Evolutionary conservation across 2,329 filamentous ascomycete genomes (phyloP), one percentile per base, ranked within the genome.

Genomic region (Apiospora marii): DNA sequence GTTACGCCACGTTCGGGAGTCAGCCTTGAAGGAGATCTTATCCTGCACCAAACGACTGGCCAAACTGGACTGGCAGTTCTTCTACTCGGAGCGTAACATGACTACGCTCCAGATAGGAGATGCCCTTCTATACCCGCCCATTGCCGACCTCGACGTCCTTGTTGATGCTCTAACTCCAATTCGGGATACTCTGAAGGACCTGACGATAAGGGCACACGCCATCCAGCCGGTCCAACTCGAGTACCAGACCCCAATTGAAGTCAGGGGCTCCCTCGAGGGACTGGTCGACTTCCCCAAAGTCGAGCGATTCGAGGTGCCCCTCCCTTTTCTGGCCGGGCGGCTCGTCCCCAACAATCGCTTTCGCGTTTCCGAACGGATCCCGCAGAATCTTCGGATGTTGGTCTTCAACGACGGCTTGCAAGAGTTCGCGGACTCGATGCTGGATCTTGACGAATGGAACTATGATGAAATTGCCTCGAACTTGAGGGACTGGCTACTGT

Each of bases 131-230:
- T 24, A 68, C 7, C 67, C 67, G 14, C 16, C 43, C 7, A 1
- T 68, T 34, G 67, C 43, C 43, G 67, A 68, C 67, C 67, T 68
- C 44, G 67, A 68, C 16, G 7, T 27, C 67, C 10, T 68, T 16
- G 43, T 68, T 43, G 67, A 68, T 48, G 67, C 67, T 22, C 43
- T 68, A 8, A 68, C 43, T 24, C 24, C 67, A 8, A 24, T 68
- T 16, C 43, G 27, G 16, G 43, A 30, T 22, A 68, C 67, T 16
- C 67, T 68, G 0, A 22, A 27, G 24, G 27, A 49, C 43, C 67
- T 68, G 2, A 44, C 67, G 67, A 49, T 68, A 16, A 3, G 67
- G 67, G 43, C 43, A 49, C 0, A 34, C n/a, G n/a, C 27, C 37
- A 19, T 44, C 7, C 8, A 16, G 43, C 5, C 43, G 2, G 7